Evolutionary conservation across 352 stramenopile species (phyloP).

Genomic region (Nothophytophthora sp.): DNA sequence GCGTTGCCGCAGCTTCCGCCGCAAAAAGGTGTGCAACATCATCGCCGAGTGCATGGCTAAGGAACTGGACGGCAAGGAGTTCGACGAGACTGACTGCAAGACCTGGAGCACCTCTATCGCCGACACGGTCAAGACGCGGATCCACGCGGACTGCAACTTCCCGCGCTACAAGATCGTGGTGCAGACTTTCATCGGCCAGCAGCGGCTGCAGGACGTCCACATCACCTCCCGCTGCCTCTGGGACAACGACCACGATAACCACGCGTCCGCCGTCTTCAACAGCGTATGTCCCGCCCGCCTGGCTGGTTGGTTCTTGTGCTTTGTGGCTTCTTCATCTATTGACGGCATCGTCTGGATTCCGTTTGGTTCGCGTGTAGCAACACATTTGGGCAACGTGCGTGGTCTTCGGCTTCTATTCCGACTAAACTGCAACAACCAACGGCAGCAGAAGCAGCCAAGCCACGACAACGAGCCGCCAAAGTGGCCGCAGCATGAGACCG

Average conservation of each 20-base stretch:
- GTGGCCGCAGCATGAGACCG: no score
- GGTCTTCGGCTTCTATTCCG: constrained; percentile 91
- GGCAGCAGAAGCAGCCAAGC: no score
- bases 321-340: no score
- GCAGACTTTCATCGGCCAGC: constrained; percentile 94
- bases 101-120: constrained; percentile 65
- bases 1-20: constrained; percentile 52
- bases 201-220: constrained; percentile 92
- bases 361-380: constrained; percentile 39
- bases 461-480: no score
- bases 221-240: constrained; percentile 94
- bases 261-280: constrained; percentile 87
- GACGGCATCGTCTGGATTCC: neutral
- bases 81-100: constrained; percentile 72
- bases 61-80: constrained; percentile 75
- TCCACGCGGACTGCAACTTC: constrained; percentile 69
- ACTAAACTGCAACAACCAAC: no score
- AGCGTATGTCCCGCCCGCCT: constrained; percentile 74
- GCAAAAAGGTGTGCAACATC: constrained; percentile 75
- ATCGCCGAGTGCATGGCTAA: constrained; percentile 67
- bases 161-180: constrained; percentile 95
- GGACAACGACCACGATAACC: constrained; percentile 94
- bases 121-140: constrained; percentile 61
- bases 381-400: constrained; percentile 90
- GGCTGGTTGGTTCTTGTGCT: neutral